phyloP scores from a whole-genome alignment of 202 grass and related monocot species.

The Zizania palustris region DNA sequence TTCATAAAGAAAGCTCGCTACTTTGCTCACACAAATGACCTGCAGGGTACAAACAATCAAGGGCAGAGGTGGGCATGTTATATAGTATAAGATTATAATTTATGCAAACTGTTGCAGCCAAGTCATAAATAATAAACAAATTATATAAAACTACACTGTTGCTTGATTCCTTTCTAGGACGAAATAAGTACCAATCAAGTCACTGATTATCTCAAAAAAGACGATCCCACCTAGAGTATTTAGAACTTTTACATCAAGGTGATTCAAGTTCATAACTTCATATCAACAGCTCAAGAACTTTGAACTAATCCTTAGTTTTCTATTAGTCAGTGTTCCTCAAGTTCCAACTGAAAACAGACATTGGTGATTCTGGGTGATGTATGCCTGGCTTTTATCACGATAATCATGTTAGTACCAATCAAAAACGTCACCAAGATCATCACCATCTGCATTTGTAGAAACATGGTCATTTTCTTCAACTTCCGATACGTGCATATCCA shows the following conservation, averaged over 20 bases:
- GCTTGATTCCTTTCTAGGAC: background rate
- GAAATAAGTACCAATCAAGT: background rate
- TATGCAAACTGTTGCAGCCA: background rate
- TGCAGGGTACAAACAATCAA: too few relatives aligned
- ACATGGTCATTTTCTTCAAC: slow-evolving; percentile 34
- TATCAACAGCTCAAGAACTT: background rate
- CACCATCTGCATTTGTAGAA: slow-evolving; percentile 39
- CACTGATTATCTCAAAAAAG: background rate
- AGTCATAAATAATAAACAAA: background rate
- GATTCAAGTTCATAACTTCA: background rate
- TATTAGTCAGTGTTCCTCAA: background rate
- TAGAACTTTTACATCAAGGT: background rate
- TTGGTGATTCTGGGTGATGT: background rate
- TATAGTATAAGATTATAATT: too few relatives aligned
- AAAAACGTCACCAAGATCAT: slow-evolving; percentile 47
- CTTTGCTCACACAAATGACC: too few relatives aligned
- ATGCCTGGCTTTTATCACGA: slow-evolving; percentile 11
- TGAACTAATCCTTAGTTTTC: background rate
- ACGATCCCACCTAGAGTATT: background rate
- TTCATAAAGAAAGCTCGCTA: too few relatives aligned
- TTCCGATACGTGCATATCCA: slow-evolving; percentile 6
- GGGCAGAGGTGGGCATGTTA: too few relatives aligned
- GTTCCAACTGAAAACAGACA: background rate
- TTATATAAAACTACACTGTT: background rate
- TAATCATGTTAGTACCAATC: slow-evolving; percentile 51